Evolutionary conservation across 805 yeast species (phyloP), one percentile per base, ranked within the genome.

Genomic region (Sugiyamaella valdiviana): DNA sequence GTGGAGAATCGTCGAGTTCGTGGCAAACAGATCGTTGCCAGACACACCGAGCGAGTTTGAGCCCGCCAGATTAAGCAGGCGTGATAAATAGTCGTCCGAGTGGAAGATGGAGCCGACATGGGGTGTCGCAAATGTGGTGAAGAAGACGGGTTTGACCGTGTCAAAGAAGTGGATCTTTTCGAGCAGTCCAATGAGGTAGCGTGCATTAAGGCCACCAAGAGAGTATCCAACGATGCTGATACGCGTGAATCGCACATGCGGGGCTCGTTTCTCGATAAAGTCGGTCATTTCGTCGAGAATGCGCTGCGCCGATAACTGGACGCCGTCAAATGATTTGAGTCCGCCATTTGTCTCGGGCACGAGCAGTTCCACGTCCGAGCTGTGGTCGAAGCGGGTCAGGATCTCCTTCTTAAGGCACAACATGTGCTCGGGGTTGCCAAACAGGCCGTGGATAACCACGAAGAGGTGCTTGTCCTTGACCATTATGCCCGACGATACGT

Each of bases 141-240:
- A 83, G 36, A 73, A 56, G 19, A 76, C 68, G 0, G 96, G 96
- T 50, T 74, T 72, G 17, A 86, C 73, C 1, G 59, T 58, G 1
- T 75, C 76, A 57, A 81, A 86, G 61, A 74, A 77, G 1, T 72
- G 75, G 58, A 65, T 29, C 65, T 71, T 71, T 47, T 76, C 64
- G 51, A 80, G 69, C 42, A 82, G 72, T 0, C 97, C 97, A 46
- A 87, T 71, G 22, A 85, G 76, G 62, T 85, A 87, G 38, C 97
- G 72, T 0, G 88, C 74, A 14, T 86, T 75, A 26, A 91, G 65
- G 0, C 98, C 98, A n/a, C 97, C 98, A 46, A 90, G 64, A 0
- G 95, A 86, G 63, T 90, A 90, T 0, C 97, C 96, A 2, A 89
- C 74, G 36, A 90, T 69, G 53, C 91, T 83, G 42, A 90, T 74